Percentiles rank a stretch among this genome's conserved stretches.
These are phyloP conservation scores for Phytophthora hibernalis DNA, from an alignment of 352 stramenopile genomes.

Conservation along the genomic window DNA sequence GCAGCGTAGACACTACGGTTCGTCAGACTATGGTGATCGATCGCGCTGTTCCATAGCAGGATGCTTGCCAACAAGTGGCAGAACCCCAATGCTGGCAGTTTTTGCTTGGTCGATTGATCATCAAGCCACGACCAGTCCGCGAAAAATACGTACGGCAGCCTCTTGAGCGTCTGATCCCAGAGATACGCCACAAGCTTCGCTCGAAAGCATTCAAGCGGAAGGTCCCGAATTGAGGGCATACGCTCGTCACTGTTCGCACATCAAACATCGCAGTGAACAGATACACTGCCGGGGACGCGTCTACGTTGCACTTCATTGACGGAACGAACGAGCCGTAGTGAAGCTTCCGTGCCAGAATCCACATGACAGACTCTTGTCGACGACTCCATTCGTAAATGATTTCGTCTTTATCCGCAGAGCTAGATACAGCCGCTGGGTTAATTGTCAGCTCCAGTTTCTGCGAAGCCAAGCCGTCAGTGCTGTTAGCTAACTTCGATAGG, in stretches of 20 bases:
- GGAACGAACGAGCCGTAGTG: slow-evolving; percentile 33
- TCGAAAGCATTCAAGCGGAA: slow-evolving; percentile 60
- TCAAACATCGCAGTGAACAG: slow-evolving; percentile 67
- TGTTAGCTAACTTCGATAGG: slow-evolving; percentile 26
- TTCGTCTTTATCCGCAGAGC: slow-evolving; percentile 25
- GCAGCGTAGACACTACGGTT: slow-evolving; percentile 38
- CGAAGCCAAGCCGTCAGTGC: slow-evolving; percentile 2
- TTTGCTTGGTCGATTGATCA: slow-evolving; percentile 45
- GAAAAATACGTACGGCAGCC: slow-evolving; percentile 64
- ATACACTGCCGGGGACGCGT: slow-evolving; percentile 53
- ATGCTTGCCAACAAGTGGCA: slow-evolving; percentile 60
- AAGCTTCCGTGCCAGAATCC: slow-evolving; percentile 28
- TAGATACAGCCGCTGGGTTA: slow-evolving; percentile 35
- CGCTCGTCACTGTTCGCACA: slow-evolving; percentile 31
- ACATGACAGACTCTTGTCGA: slow-evolving; percentile 42
- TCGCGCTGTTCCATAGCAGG: slow-evolving; percentile 52
- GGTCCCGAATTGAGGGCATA: slow-evolving; percentile 32
- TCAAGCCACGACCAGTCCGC: slow-evolving; percentile 78
- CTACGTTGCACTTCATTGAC: slow-evolving; percentile 24
- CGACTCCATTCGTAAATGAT: slow-evolving; percentile 38
- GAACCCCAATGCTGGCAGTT: slow-evolving; percentile 52
- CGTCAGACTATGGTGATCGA: slow-evolving; percentile 34
- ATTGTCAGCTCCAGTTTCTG: slow-evolving; percentile 30
- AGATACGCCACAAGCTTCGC: slow-evolving; percentile 44
- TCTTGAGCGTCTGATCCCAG: slow-evolving; percentile 56